Percentiles rank a stretch among this genome's conserved stretches.
Evolutionary conservation across 805 yeast genomes (phyloP).

Genomic region (Lipomyces japonicus): DNA sequence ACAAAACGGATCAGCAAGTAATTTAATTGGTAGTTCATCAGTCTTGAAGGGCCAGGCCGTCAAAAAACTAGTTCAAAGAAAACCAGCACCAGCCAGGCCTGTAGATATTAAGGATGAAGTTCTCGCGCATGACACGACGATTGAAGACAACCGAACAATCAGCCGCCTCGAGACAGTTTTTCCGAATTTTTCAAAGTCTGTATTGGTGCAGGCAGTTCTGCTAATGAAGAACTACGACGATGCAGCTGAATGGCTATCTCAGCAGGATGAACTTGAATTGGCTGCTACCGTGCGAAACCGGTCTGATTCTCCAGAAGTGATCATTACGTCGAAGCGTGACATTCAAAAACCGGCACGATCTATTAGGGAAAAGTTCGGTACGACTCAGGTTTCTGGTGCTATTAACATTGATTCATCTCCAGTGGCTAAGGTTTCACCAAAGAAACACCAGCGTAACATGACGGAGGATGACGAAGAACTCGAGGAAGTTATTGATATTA

Average conservation of each 20-base stretch:
- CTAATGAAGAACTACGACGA: constrained; percentile 35
- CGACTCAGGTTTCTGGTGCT: constrained; percentile 10
- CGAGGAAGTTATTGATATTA: constrained; percentile 8
- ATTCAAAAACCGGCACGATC: constrained; percentile 34
- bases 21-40: background rate
- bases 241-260: constrained; percentile 38
- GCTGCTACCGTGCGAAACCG: background rate
- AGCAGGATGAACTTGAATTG: constrained; percentile 34
- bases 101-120: constrained; percentile 8
- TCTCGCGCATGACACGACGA: constrained; percentile 8
- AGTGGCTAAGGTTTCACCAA: too few relatives aligned
- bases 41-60: constrained; percentile 16
- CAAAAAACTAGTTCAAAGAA: constrained; percentile 21
- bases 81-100: constrained; percentile 29
- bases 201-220: constrained; percentile 23
- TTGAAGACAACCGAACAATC: constrained; percentile 10
- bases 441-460: background rate
- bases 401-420: constrained; percentile 16
- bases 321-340: constrained; percentile 33
- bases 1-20: background rate
- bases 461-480: constrained; percentile 11
- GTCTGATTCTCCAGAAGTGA: constrained; percentile 4
- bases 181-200: constrained; percentile 19
- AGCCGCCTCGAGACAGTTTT: constrained; percentile 19
- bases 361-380: constrained; percentile 39